A percentile compares a stretch with the other conserved stretches of the same genome.
Evolutionary conservation across 805 yeast species (phyloP).

Genomic region (Pichia deserticola): DNA sequence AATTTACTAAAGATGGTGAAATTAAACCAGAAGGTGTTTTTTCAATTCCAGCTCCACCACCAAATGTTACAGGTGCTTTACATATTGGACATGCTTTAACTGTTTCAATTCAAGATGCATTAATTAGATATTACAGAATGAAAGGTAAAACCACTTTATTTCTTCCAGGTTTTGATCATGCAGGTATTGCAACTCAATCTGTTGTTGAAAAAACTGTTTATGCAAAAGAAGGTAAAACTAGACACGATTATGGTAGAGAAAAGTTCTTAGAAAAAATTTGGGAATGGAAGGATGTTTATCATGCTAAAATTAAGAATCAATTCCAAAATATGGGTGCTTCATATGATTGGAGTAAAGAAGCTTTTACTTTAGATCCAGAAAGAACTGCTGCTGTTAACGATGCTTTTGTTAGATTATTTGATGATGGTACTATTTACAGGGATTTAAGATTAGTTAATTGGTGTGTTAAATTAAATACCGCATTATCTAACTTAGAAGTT

Average conservation of each 20-base stretch:
- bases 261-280: constrained; percentile 81
- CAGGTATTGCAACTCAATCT: constrained; percentile 98
- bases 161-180: constrained; percentile 97
- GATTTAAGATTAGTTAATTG: constrained; percentile 91
- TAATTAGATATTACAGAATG: constrained; percentile 94
- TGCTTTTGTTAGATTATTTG: constrained; percentile 85
- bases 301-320: constrained; percentile 75
- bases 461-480: constrained; percentile 92
- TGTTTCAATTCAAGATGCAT: constrained; percentile 86
- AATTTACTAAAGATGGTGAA: constrained; percentile 66
- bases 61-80: constrained; percentile 96
- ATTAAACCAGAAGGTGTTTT: constrained; percentile 77
- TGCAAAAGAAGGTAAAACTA: constrained; percentile 79
- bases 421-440: constrained; percentile 92
- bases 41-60: constrained; percentile 97
- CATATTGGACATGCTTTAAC: constrained; percentile 99
- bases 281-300: constrained; percentile 98
- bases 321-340: constrained; percentile 89
- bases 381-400: constrained; percentile 76
- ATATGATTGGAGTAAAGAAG: constrained; percentile 93
- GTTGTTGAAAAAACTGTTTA: constrained; percentile 95
- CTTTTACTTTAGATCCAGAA: constrained; percentile 80
- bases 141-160: constrained; percentile 89
- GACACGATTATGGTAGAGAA: constrained; percentile 95
- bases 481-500: constrained; percentile 92